Base-by-base conservation (phyloP, 441 rosid genomes). In the Aleurites moluccanus region DNA sequence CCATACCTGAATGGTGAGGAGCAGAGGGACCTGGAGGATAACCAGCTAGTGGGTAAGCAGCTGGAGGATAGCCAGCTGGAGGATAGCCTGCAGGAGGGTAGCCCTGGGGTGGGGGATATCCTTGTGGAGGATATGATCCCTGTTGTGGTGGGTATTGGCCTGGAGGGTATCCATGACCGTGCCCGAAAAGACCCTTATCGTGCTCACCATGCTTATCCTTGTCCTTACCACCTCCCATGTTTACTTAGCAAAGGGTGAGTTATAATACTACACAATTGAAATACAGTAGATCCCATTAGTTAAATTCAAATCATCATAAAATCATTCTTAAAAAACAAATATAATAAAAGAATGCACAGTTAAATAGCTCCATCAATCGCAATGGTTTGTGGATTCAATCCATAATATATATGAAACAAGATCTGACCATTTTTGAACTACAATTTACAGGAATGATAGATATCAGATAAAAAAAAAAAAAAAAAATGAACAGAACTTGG, bases 141-240 rank as follows among this genome's bases (percentile, higher is more conserved):
- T 16, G 55, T 16, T 14, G 59, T 7, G 78, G 80, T 21, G 84
- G 84, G 52, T 82, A 77, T 16, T 75, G 77, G 1, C 71, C 80
- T 0, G 81, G 81, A 21, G 83, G 83, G 67, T 80, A 80, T 23
- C 83, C 81, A 42, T 23, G 53, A 1, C 76, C 81, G 7, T 71
- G 84, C 1, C 81, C 72, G 38, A 81, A 81, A 16, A 88, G 80
- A 21, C 90, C 90, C 80, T 84, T 87, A 30, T 85, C 92, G 20
- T 85, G 86, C 21, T 83, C 89, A 72, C 77, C 85, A 44, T 86
- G 72, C 52, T 65, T 42, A 33, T 74, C 70, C 47, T 80, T 73
- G 69, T 83, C 75, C 76, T 79, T 83, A 62, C 90, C 92, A 35
- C 90, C 90, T 73, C 90, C 92, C 92, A 88, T 87, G 60, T 64